phyloP scores from a whole-genome alignment of 805 yeast genomes.

The Metschnikowia cerradonensis region DNA sequence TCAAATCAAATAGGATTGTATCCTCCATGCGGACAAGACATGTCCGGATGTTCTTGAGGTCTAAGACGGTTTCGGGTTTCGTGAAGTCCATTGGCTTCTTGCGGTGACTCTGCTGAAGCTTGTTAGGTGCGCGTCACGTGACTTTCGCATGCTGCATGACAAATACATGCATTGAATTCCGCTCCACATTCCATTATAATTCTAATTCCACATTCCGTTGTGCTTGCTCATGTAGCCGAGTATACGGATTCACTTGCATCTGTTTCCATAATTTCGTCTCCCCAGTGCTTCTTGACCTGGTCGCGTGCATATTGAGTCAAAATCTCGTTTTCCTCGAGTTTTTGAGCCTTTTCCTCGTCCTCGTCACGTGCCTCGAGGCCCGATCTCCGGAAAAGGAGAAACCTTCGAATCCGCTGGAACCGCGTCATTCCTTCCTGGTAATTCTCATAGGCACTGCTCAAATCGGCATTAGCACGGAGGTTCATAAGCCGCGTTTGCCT shows the following conservation, averaged over 20 bases:
- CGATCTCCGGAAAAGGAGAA: conserved; percentile 31
- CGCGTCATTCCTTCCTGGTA: conserved; percentile 26
- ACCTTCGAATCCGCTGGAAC: conserved; percentile 31
- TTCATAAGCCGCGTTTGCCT: conserved; percentile 22
- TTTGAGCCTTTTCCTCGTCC: conserved; percentile 11
- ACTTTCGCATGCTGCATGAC: not conserved
- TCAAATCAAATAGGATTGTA: conserved; percentile 85
- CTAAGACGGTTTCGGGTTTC: conserved; percentile 76
- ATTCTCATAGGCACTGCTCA: conserved; percentile 24
- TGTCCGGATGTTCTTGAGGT: conserved; percentile 76
- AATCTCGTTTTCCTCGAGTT: conserved; percentile 26
- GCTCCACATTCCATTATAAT: too few relatives aligned
- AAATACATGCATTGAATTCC: not conserved
- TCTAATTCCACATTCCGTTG: not conserved
- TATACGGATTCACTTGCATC: too few relatives aligned
- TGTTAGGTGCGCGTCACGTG: not conserved
- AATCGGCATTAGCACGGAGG: conserved; percentile 27
- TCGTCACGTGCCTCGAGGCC: conserved; percentile 19
- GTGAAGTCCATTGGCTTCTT: conserved; percentile 66
- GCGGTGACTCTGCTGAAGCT: not conserved
- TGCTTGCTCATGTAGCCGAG: not conserved
- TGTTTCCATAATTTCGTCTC: conserved; percentile 14
- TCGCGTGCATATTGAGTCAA: conserved; percentile 32
- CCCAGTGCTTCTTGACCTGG: conserved; percentile 13
- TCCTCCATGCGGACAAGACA: conserved; percentile 93